phyloP scores from a whole-genome alignment of 306 rosid genomes.

The Prunus salicina region DNA sequence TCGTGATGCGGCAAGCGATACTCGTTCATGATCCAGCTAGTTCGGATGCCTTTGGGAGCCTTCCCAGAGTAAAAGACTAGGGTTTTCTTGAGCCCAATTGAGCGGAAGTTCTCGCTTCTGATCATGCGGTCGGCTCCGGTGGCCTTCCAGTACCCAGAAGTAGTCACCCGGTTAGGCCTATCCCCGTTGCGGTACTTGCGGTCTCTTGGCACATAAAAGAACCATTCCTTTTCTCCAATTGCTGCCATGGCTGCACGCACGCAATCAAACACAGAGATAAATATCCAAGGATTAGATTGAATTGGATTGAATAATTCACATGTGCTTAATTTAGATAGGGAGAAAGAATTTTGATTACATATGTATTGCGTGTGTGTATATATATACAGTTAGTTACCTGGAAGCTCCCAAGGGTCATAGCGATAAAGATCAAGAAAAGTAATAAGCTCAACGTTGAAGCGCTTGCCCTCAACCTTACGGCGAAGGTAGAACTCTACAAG shows the following conservation, averaged over 20 bases:
- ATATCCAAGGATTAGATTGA: too few species aligned
- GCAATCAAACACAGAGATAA: too few species aligned
- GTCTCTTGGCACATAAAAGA: conserved; percentile 92
- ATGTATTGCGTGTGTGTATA: background rate
- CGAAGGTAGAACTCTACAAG: conserved; percentile 99
- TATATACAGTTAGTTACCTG: conserved; percentile 46
- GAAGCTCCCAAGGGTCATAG: conserved; percentile 99
- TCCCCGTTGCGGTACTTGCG: conserved; percentile 90
- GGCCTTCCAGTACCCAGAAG: conserved; percentile 98
- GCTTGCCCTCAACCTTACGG: conserved; percentile 99
- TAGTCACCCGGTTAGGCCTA: conserved; percentile 86
- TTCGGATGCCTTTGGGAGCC: conserved; percentile 94
- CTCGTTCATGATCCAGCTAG: conserved; percentile 99
- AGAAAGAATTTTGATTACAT: too few species aligned
- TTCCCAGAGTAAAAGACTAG: conserved; percentile 98
- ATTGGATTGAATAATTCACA: too few species aligned
- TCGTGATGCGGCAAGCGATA: conserved; percentile 96
- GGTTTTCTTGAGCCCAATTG: conserved; percentile 98
- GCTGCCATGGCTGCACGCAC: conserved; percentile 76
- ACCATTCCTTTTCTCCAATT: conserved; percentile 98
- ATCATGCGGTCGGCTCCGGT: conserved; percentile 98
- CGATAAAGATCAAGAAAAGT: conserved; percentile 99
- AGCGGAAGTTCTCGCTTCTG: conserved; percentile 62
- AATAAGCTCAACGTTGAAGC: conserved; percentile 96
- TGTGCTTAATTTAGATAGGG: too few species aligned